Evolutionary conservation across 2,329 filamentous ascomycete genomes (phyloP), one percentile per base, ranked within the genome.

Genomic region (Leptographium galeiforme): DNA sequence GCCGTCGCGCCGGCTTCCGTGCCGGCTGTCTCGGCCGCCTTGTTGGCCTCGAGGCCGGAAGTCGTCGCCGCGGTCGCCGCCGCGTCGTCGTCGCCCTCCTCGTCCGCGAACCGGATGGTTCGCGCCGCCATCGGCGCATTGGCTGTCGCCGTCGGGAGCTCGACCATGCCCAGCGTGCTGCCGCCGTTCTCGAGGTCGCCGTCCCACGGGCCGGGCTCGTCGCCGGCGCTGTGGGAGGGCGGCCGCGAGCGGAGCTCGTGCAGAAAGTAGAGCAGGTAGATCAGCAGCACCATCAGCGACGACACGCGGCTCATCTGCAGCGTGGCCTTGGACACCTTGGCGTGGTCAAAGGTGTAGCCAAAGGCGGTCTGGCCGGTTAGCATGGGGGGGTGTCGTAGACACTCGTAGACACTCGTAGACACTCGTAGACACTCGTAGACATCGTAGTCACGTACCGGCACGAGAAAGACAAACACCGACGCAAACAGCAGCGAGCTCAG

Each of bases 221-320:
- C 14, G 25, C 13, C 14, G 16, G 19, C 25, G 83, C 88, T 85
- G 13, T 46, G 18, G 83, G 88, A 85, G 68, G 93, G 93, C 8
- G 87, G 78, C 64, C 95, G 89, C 1, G 89, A 91, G 68, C 91
- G 93, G 54, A 95, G 78, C 70, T 95, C 89, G 68, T 95, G 95
- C 30, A 94, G 65, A 45, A 95, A 78, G 64, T 95, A 95, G 19
- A 95, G 70, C 47, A 83, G 70, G 65, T 95, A 95, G 14, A 95
- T 84, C 34, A 95, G 66, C 4, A 94, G 75, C 16, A 95, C 72
- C 53, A 93, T 77, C 78, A 83, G 34, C 13, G 56, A 56, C 7
- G 56, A 57, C 34, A 56, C 48, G 36, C 56, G 43, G 48, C 54
- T 57, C 56, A 57, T 57, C 49, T 55, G 50, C 33, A 53, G 4